Evolutionary conservation across 139 green algal species (phyloP).

Genomic region (Picochlorum sp.): DNA sequence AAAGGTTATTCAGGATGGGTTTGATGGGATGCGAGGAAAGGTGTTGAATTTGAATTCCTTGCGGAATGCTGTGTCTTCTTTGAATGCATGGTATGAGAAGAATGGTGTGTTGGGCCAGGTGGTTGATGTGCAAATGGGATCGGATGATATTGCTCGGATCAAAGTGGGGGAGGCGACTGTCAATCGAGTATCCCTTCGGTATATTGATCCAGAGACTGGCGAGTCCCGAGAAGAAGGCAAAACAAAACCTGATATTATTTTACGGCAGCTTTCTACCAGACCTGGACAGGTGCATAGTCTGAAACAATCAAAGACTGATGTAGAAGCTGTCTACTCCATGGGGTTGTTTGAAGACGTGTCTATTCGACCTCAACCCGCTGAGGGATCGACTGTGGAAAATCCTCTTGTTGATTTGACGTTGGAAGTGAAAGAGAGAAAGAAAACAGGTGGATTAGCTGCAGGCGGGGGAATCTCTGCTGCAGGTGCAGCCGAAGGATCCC

Average conservation of each 20-base stretch:
- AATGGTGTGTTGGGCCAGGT: constrained; percentile 82
- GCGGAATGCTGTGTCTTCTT: constrained; percentile 41
- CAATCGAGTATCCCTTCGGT: constrained; percentile 56
- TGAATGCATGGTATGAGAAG: constrained; percentile 85
- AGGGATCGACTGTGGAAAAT: constrained; percentile 40
- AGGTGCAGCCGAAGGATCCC: constrained; percentile 43
- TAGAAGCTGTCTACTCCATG: constrained; percentile 83
- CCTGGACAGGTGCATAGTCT: constrained; percentile 73
- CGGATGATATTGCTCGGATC: constrained; percentile 34
- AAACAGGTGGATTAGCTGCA: constrained; percentile 68
- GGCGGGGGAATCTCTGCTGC: constrained; percentile 70
- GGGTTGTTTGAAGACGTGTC: constrained; percentile 93
- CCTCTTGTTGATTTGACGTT: constrained; percentile 74
- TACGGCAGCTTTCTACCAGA: constrained; percentile 66
- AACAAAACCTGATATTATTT: constrained; percentile 69
- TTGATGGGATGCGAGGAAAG: constrained; percentile 64
- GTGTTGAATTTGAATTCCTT: constrained; percentile 73
- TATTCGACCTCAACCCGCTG: constrained; percentile 71
- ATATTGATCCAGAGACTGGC: constrained; percentile 66
- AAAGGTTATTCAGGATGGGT: constrained; percentile 69
- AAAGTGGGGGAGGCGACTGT: constrained; percentile 67
- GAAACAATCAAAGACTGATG: constrained; percentile 63
- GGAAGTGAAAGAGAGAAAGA: constrained; percentile 79
- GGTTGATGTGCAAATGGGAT: constrained; percentile 37
- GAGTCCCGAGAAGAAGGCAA: constrained; percentile 51